Evolutionary conservation across 768 basidiomycete species (phyloP), one percentile per base, ranked within the genome.

Genomic region (Phlebiopsis gigantea): DNA sequence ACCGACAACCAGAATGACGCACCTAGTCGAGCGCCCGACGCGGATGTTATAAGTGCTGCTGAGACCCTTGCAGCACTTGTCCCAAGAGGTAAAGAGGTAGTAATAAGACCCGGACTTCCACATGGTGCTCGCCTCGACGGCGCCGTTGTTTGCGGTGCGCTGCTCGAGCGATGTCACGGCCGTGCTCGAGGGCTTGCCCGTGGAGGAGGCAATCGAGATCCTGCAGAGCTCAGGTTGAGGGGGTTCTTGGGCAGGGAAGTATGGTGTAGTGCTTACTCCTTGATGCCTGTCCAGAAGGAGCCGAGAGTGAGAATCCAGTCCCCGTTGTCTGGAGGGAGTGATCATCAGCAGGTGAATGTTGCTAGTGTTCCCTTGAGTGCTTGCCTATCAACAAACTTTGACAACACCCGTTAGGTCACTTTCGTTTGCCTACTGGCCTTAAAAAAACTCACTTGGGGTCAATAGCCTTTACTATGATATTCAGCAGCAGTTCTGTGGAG

Each of bases 71-170:
- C 81, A 82, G 67, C 80, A 82, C 1, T 67, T 68, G 59, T 81
- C 81, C 81, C 80, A 82, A 5, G 76, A 77, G 0, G 76, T 73
- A 66, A 83, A 83, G n/a, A 83, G 71, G 61, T 82, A 83, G 67
- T 75, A 82, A 61, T 69, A 45, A 12, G 15, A 17, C 24, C 44
- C 44, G n/a, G 12, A 19, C 24, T 45, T 45, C 19, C n/a, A 45
- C 15, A 45, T 12, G n/a, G 44, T 45, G n/a, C 75, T 74, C 19
- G 77, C 80, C 63, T 83, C 81, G 53, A 80, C 74, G 14, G 79
- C 79, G 2, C 77, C 77, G 44, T 63, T 64, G 57, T 71, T 67
- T 0, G 72, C 74, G 3, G 77, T 74, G 44, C 79, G 77, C 53
- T 72, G 65, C 39, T 80, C 77, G 39, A 82, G 69, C 6, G 75